phyloP scores from a whole-genome alignment of 192 early-diverging fungal species.

The Coemansia sp. region DNA sequence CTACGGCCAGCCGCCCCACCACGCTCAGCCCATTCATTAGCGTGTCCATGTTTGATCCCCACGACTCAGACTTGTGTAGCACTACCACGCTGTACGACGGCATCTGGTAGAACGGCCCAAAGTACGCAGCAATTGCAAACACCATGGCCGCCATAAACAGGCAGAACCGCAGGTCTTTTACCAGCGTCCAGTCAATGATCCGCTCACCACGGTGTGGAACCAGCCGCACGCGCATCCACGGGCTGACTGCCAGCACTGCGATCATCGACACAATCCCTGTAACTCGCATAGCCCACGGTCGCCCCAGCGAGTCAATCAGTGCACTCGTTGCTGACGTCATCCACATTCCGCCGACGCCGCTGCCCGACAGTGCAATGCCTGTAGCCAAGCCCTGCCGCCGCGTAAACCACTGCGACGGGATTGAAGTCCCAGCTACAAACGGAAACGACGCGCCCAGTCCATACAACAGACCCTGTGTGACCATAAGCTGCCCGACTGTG shows the following conservation, averaged over 20 bases:
- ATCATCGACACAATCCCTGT: constrained; percentile 47
- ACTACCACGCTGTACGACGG: constrained; percentile 50
- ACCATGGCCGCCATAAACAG: constrained; percentile 32
- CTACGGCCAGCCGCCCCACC: constrained; percentile 37
- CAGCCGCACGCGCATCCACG: constrained; percentile 48
- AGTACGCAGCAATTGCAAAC: constrained; percentile 47
- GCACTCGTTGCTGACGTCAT: constrained; percentile 53
- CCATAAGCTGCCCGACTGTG: constrained; percentile 40
- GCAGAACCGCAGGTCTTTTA: constrained; percentile 39
- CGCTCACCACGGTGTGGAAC: constrained; percentile 36
- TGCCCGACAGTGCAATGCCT: constrained; percentile 55
- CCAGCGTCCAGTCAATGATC: constrained; percentile 43
- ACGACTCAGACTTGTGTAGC: constrained; percentile 42
- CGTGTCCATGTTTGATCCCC: constrained; percentile 53
- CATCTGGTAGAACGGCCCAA: constrained; percentile 52
- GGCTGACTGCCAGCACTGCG: constrained; percentile 45
- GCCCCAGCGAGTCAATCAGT: constrained; percentile 42
- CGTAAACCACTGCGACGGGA: constrained; percentile 53
- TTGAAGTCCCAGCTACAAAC: constrained; percentile 49
- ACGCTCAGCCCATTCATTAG: constrained; percentile 52
- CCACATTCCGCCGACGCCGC: constrained; percentile 55
- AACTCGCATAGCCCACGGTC: constrained; percentile 57
- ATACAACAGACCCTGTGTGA: constrained; percentile 53
- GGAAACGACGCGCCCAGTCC: constrained; percentile 55
- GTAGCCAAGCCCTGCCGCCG: constrained; percentile 53